phyloP scores from a whole-genome alignment of 2,329 filamentous ascomycete genomes.

The Alternaria gansuensis region DNA sequence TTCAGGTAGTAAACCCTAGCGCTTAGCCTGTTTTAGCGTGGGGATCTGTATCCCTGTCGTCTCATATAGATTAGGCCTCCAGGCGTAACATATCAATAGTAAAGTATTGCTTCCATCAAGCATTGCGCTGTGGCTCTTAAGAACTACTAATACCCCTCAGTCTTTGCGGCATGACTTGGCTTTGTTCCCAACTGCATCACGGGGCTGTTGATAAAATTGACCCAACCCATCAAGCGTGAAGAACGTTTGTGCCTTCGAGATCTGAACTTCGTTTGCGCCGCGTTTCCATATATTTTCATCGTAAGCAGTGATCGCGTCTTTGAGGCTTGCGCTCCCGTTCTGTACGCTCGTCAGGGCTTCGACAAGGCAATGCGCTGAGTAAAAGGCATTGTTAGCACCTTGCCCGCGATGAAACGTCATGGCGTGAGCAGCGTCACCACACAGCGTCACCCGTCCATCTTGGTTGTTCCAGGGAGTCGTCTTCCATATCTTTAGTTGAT shows the following conservation, averaged over 20 bases:
- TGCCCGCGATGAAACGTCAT: conserved; percentile 55
- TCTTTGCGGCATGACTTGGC: conserved; percentile 42
- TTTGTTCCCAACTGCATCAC: conserved; percentile 45
- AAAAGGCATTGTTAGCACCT: conserved; percentile 51
- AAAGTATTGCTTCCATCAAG: no score
- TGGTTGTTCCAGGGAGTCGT: conserved; percentile 48
- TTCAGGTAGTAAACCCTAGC: no score
- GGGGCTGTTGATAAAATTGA: conserved; percentile 42
- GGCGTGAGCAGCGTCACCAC: conserved; percentile 53
- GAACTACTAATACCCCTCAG: conserved; percentile 35
- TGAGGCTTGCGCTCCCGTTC: conserved; percentile 11
- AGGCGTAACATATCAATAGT: no score
- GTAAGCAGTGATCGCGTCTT: conserved; percentile 38
- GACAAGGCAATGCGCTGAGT: conserved; percentile 44
- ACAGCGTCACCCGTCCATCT: conserved; percentile 46
- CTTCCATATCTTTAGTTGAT: conserved; percentile 50
- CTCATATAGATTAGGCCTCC: no score
- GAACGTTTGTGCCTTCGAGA: conserved; percentile 45
- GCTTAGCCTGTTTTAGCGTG: no score
- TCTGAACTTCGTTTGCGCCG: conserved; percentile 45
- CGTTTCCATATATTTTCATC: conserved; percentile 42
- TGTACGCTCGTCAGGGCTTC: conserved; percentile 35
- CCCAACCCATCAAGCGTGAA: conserved; percentile 46
- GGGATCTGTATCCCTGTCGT: no score
- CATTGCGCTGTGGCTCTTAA: no score